Base-by-base conservation (phyloP, 352 stramenopile genomes). In the Globisporangium barbulae region DNA sequence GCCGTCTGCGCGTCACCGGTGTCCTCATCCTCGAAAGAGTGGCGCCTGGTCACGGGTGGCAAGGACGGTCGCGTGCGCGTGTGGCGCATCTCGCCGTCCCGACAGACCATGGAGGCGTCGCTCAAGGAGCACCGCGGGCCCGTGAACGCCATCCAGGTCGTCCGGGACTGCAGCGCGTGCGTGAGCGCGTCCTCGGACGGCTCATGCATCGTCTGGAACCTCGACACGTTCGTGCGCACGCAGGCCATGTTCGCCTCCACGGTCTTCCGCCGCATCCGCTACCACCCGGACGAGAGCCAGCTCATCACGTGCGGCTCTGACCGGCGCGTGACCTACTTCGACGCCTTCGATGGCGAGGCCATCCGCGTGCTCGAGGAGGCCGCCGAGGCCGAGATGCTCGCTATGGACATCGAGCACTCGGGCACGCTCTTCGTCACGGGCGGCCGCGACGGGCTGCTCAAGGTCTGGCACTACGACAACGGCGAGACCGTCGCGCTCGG, bases 381-480 rank as follows among this genome's bases (percentile, higher is more conserved):
- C 3, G 75, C 93, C 30, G 88, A 97, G 15, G 57, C 59, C 22
- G 93, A 97, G 64, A 92, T 99, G 69, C 86, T 97, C 37, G 89
- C 91, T 30, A 89, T 99, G 69, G 93, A 98, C 76, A 95, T 99
- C 56, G 87, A 97, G 56, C 68, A 71, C 15, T 87, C 74, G 28
- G 97, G 96, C 30, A 89, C 86, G 37, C 64, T 91, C 21, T 98
- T 99, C 65, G 89, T 97, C 31, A 97, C 85, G 19, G 97, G 94
- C 21, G 88, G 83, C 7, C 90, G 85, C 54, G 96, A 98, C 69
- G 91, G 88, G 4, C 75, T 95, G 50, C 73, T 99, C 30, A 98
- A 96, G 70, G 76, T 99, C 30, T 99, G 96, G 93, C 81, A 98
- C 72, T 99, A 99, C 73, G 96, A 99, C 76, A 96, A 99, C 67